Base-by-base conservation (phyloP, 139 green algal species). In the Chlorella vulgaris region DNA sequence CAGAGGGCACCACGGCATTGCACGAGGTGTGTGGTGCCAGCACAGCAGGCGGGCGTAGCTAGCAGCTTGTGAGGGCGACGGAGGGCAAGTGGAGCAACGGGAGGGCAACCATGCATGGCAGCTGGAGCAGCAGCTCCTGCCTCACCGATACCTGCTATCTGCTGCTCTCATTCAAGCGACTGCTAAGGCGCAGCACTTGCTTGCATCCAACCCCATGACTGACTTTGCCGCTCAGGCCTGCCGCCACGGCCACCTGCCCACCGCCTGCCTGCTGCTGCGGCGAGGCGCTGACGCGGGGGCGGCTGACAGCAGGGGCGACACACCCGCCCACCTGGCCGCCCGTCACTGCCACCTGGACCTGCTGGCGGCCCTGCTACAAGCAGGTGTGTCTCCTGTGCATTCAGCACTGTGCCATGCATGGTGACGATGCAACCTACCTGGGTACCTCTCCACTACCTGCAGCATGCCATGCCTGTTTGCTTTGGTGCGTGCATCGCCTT, bases 241-340 rank as follows among this genome's bases (percentile, higher is more conserved):
- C 75, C 40, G 83, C 15, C 40, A 86, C 38, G 83, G 83, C 15
- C 77, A 85, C 74, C 58, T 78, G 31, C 19, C 68, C 5, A 55
- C 53, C 2, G 83, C 65, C 7, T 39, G 67, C 35, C 42, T 81
- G 33, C 69, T 87, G 80, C 40, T 87, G 36, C 78, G 55, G 68
- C 61, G 50, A 0, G 83, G 40, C 18, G 68, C 82, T 29, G 83
- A 89, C 47, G 74, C 75, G 5, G 63, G 51, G 39, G 61, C 74
- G 29, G 68, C 75, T 36, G 85, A 92, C 40, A 18, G 81, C 10
- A 31, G 70, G 24, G 89, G 89, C 74, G 88, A 92, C 69, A 90
- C 89, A 0, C 76, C 89, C 1, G 87, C 76, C 10, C 89, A 92
- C 78, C 69, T 90, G 53, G 89, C 89, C 35, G 87, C 87, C 13